Conservation (phyloP, 306 rosid genomes). For the Acacia confusa region DNA sequence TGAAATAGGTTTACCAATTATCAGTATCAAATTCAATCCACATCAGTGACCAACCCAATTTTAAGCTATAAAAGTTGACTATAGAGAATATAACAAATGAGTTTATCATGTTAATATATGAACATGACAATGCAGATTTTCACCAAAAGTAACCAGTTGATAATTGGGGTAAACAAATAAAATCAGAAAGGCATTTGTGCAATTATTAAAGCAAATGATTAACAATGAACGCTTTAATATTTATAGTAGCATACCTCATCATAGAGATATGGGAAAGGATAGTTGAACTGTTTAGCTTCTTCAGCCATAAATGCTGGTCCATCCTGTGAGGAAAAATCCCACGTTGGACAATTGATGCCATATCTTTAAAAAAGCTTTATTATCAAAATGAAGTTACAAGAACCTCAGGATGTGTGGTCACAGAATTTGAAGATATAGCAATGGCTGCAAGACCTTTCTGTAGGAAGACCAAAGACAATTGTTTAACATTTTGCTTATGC, state of each 20-base stretch:
- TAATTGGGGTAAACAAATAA: background rate
- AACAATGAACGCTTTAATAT: conserved; percentile 1
- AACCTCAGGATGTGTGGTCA: conserved; percentile 88
- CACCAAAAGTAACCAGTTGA: background rate
- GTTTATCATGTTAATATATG: background rate
- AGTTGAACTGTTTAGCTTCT: conserved; percentile 72
- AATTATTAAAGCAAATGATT: conserved; percentile 3
- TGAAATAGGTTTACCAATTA: background rate
- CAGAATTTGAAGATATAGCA: conserved; percentile 92
- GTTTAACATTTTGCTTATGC: conserved; percentile 21
- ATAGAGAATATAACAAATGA: background rate
- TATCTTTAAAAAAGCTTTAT: conserved; percentile 37
- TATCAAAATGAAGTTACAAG: conserved; percentile 36
- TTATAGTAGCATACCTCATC: conserved; percentile 63
- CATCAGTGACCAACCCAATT: background rate
- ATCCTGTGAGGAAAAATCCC: conserved; percentile 70
- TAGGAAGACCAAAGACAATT: conserved; percentile 28
- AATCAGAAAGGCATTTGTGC: conserved; percentile 24
- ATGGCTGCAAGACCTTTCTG: conserved; percentile 85
- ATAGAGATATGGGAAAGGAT: conserved; percentile 88
- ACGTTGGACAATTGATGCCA: conserved; percentile 44
- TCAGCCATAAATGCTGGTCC: conserved; percentile 91
- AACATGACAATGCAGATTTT: background rate
- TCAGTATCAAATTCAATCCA: conserved; percentile 23
- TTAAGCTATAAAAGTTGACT: conserved; percentile 2